Conservation (phyloP, 2,329 filamentous ascomycete species). For the Aspergillus novofumigatus region DNA sequence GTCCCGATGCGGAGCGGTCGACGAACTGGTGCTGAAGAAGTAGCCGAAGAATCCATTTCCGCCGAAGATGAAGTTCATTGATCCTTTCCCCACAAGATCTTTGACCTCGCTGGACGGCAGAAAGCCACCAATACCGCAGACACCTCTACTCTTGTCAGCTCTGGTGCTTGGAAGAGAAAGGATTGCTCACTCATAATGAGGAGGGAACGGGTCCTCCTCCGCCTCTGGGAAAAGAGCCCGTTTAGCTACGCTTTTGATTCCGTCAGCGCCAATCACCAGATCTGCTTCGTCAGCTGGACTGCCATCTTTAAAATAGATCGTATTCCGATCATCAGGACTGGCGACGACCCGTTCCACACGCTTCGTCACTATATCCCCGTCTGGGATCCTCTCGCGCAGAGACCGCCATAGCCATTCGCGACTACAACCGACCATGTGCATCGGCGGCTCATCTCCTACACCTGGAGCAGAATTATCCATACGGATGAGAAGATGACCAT, state of each 20-base stretch:
- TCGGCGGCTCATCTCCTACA: constrained; percentile 7
- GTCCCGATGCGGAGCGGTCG: constrained; percentile 17
- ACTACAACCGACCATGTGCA: constrained; percentile 33
- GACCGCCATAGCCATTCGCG: constrained; percentile 38
- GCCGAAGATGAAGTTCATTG: constrained; percentile 45
- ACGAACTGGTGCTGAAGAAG: constrained; percentile 30
- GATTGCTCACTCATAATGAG: constrained; percentile 37
- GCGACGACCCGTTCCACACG: constrained; percentile 27
- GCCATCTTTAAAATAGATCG: constrained; percentile 33
- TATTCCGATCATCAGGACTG: constrained; percentile 19
- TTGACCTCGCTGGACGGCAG: constrained; percentile 28
- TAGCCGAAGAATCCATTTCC: constrained; percentile 51
- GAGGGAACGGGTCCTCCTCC: constrained; percentile 32
- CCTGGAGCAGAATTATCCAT: constrained; percentile 15
- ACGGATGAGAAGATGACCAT: constrained; percentile 30
- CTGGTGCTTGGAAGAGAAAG: neutral
- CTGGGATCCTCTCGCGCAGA: constrained; percentile 34
- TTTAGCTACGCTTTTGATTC: constrained; percentile 35
- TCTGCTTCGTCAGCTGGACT: constrained; percentile 33
- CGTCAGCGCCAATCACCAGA: constrained; percentile 43
- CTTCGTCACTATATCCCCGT: constrained; percentile 30
- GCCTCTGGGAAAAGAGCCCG: constrained; percentile 33
- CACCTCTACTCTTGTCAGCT: constrained; percentile 24
- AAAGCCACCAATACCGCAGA: constrained; percentile 47
- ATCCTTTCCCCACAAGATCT: constrained; percentile 29